Evolutionary conservation across 768 basidiomycete genomes (phyloP), one percentile per base, ranked within the genome.

Genomic region (Cubamyces sp.): DNA sequence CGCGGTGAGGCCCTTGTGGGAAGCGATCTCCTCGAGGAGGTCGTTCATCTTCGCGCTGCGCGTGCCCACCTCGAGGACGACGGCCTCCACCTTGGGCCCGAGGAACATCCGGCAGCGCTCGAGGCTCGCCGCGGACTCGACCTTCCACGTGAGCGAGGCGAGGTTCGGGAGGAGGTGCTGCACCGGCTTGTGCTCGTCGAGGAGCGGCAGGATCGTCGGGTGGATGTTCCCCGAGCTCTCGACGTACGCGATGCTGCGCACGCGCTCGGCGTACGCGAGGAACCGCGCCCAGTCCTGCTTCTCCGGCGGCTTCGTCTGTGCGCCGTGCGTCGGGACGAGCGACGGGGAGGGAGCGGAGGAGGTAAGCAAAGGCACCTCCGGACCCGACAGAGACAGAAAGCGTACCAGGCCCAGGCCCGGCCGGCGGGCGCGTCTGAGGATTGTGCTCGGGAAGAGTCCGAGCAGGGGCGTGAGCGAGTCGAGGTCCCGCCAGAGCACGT

Each of bases 401-500:
- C 90, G 71, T 70, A 92, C 91, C 78, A 92, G 78, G 71, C 91
- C 91, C 64, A 91, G 75, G 52, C 89, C 90, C 52, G 91, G 91
- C 70, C 82, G 85, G 64, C 84, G 83, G 60, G 85, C 79, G 74
- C 85, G 89, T 75, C 85, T 89, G 74, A 91, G 76, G 65, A 91
- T 69, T 64, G 82, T 78, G 60, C 77, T 78, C 15, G 91, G 91
- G 71, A 92, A 92, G 57, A 91, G 71, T 39, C 86, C 86, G 60
- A 92, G 77, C 60, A 92, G 77, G 11, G 91, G 91, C 48, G 85
- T 75, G 61, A 92, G 77, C 14, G 88, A 89, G 72, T 92, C 90
- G 58, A 92, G 76, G 68, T 92, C 91, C 70, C 82, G 84, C 91
- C 91, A 92, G 30, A 92, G 78, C 51, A 87, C 76, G 71, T 86